Evolutionary conservation across 495 filamentous ascomycete genomes (phyloP).

Genomic region (Penicillium odoratum): DNA sequence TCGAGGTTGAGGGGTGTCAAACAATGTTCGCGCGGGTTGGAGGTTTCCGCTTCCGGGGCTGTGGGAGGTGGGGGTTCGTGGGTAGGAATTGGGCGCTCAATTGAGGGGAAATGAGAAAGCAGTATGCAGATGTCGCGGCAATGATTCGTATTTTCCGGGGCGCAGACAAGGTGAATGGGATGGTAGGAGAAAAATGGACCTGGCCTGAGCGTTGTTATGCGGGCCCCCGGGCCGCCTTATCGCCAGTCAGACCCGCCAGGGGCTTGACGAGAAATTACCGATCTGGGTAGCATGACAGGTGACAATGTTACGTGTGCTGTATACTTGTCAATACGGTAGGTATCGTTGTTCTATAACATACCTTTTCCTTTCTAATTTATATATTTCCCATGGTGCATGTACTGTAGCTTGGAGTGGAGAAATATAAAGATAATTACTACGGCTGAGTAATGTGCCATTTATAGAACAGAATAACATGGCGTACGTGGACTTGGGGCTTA

Average conservation of each 20-base stretch:
- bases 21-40: not conserved
- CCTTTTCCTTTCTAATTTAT: not conserved
- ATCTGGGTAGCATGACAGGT: constrained; percentile 1
- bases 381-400: no score
- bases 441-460: constrained; percentile 16
- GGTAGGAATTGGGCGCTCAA: not conserved
- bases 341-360: not conserved
- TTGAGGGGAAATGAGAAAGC: not conserved
- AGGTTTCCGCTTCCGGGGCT: not conserved
- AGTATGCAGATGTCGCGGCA: not conserved
- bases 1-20: no score
- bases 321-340: no score
- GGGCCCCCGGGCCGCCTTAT: constrained; percentile 25
- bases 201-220: constrained; percentile 27
- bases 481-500: constrained; percentile 1
- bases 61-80: no score
- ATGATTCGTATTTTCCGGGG: constrained; percentile 1
- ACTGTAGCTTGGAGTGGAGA: not conserved
- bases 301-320: not conserved
- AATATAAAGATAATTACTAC: no score
- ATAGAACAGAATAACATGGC: constrained; percentile 5
- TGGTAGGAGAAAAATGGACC: constrained; percentile 19
- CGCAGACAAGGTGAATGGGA: not conserved
- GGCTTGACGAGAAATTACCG: not conserved
- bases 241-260: constrained; percentile 18